Evolutionary conservation across 305 asterid species (phyloP).

Genomic region (Solanum hybrid): DNA sequence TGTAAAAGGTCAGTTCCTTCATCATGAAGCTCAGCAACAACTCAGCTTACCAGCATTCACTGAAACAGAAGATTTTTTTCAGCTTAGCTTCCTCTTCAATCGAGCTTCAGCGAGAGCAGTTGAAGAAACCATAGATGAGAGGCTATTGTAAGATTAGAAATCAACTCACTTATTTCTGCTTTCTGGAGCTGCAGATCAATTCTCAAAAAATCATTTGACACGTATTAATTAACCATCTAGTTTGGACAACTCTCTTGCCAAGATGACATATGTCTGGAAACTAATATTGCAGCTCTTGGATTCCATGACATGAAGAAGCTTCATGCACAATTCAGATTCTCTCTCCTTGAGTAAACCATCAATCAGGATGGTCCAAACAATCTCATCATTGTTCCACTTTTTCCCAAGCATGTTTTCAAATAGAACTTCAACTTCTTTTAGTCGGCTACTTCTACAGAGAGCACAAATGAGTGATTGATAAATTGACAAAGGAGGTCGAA

Average conservation of each 20-base stretch:
- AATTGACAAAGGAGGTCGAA: conserved; percentile 46
- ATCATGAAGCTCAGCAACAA: neutral
- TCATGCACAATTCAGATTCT: conserved; percentile 45
- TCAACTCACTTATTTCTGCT: neutral
- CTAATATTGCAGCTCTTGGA: conserved; percentile 45
- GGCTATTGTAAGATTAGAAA: neutral
- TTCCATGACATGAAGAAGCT: conserved; percentile 56
- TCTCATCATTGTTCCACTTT: conserved; percentile 70
- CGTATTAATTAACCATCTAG: conserved; percentile 12
- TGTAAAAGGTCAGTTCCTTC: neutral
- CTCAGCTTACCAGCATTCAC: neutral
- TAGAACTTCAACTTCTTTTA: conserved; percentile 54
- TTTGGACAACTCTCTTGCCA: conserved; percentile 56
- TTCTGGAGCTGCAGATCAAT: neutral
- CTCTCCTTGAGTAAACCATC: conserved; percentile 77
- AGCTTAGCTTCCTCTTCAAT: neutral
- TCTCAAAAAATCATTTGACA: neutral
- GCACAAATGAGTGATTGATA: conserved; percentile 44
- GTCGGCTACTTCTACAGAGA: conserved; percentile 39
- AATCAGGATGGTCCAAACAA: conserved; percentile 84
- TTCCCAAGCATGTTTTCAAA: conserved; percentile 59
- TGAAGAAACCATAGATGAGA: neutral
- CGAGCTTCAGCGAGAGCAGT: neutral
- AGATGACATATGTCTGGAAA: conserved; percentile 43
- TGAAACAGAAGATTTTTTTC: neutral